Base-by-base conservation (phyloP, 257 asterid species). In the Perilla frutescens region DNA sequence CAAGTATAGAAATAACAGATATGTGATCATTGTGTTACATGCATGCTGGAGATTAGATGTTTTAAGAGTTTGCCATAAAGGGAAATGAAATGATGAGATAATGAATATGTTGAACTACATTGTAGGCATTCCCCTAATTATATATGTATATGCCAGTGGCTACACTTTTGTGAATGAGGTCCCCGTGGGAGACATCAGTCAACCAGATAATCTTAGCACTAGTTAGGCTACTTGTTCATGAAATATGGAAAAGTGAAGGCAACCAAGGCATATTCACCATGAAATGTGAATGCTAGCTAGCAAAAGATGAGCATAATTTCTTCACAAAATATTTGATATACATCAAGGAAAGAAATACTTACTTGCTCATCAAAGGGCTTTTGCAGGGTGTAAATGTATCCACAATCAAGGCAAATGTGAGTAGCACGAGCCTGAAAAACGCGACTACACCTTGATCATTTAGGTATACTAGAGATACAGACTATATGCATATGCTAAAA, bases 401-500 rank as follows among this genome's bases (percentile, higher is more conserved):
- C 99, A 72, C 99, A 95, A 59, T 91, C 99, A 7, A 95, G 93
- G 91, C 99, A 95, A 66, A 92, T 95, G 75, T 95, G 99, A 72
- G 93, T 90, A 26, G 99, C 99, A 54, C 97, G 89, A 3, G 86
- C 89, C 99, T 94, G 90, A 53, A 68, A 70, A 39, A 67, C 26
- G 26, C 26, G 26, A 20, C 26, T 20, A 69, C 7, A 29, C 37
- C 39, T 26, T 55, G 44, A 68, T 40, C 8, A 67, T 41, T 34
- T 44, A 69, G 50, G 31, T 0, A 32, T 29, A 9, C 36, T 57
- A 7, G 47, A 53, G 26, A 20, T 20, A 20, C 26, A n/a, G n/a
- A n/a, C n/a, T n/a, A n/a, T n/a, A 20, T 20, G 26, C 26, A 20
- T 20, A 20, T 20, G n/a, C n/a, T 20, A 20, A 20, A 20, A 20